These are phyloP conservation scores for Fagus crenata DNA, from an alignment of 306 rosid genomes.

Conservation along the genomic window DNA sequence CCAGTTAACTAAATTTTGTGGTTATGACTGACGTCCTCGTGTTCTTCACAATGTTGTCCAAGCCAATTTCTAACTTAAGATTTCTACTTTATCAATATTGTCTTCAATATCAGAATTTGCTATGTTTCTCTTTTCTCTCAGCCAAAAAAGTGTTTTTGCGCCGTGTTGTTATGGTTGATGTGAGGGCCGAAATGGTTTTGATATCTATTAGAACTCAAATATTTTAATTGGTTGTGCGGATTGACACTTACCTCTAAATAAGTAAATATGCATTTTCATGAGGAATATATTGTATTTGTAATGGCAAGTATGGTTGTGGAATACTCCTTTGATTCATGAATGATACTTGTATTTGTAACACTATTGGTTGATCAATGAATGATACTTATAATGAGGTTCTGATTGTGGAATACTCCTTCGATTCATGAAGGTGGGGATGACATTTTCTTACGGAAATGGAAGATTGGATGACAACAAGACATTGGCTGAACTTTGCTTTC, in stretches of 20 bases:
- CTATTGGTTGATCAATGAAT: not conserved
- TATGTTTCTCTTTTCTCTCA: not conserved
- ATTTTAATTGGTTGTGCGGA: not conserved
- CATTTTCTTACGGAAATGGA: slow-evolving; percentile 46
- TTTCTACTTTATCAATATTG: not conserved
- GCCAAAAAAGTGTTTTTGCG: not conserved
- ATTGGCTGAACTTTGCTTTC: slow-evolving; percentile 54
- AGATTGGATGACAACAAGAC: slow-evolving; percentile 54
- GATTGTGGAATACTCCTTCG: slow-evolving; percentile 18
- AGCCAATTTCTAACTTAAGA: not conserved
- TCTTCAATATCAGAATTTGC: not conserved
- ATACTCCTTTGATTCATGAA: not conserved
- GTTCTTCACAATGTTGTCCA: not conserved
- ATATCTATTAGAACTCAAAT: not conserved
- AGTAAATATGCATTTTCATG: not conserved
- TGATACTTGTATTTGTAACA: not conserved
- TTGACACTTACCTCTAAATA: slow-evolving; percentile 2
- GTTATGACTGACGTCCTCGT: not conserved
- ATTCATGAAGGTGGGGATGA: slow-evolving; percentile 52
- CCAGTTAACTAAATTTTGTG: not conserved
- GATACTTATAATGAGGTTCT: not conserved
- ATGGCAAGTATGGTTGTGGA: not conserved
- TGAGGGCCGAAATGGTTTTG: not conserved
- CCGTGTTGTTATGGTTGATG: not conserved
- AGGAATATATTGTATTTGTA: not conserved